These are phyloP conservation scores for Capronia coronata DNA, from an alignment of 2,329 filamentous ascomycete genomes.

Conservation along the genomic window DNA sequence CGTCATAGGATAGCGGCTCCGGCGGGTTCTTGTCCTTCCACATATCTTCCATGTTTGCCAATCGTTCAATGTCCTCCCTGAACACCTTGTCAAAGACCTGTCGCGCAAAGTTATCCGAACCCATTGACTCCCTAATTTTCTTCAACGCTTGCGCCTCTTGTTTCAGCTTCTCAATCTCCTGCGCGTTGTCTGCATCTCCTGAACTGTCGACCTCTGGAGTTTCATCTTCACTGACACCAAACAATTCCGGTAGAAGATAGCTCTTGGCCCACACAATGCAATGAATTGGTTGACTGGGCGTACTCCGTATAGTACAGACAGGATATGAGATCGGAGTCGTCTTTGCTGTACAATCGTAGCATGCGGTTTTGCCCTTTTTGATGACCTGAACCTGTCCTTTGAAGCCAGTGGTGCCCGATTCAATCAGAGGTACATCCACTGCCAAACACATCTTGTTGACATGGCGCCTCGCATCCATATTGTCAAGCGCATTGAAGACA, in stretches of 20 bases:
- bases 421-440: slow-evolving; percentile 81
- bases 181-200: slow-evolving; percentile 71
- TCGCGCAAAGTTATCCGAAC: slow-evolving; percentile 66
- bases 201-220: slow-evolving; percentile 71
- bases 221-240: slow-evolving; percentile 84
- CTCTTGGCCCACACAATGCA: slow-evolving; percentile 99
- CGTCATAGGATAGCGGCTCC: slow-evolving; percentile 63
- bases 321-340: slow-evolving; percentile 87
- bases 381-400: slow-evolving; percentile 97
- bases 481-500: slow-evolving; percentile 96
- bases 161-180: slow-evolving; percentile 81
- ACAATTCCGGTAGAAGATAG: slow-evolving; percentile 91
- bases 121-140: slow-evolving; percentile 73
- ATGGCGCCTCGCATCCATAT: slow-evolving; percentile 85
- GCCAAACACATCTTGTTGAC: slow-evolving; percentile 97
- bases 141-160: slow-evolving; percentile 78
- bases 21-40: slow-evolving; percentile 80
- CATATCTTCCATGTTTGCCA: slow-evolving; percentile 89
- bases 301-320: slow-evolving; percentile 94
- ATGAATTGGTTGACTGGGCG: slow-evolving; percentile 91
- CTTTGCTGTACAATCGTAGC: slow-evolving; percentile 91
- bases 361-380: slow-evolving; percentile 83
- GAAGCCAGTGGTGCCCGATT: slow-evolving; percentile 96
- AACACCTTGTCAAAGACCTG: slow-evolving; percentile 93
- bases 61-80: slow-evolving; percentile 69